Conservation (phyloP, 1,139 yeast genomes). For the Suhomyces maxii region DNA sequence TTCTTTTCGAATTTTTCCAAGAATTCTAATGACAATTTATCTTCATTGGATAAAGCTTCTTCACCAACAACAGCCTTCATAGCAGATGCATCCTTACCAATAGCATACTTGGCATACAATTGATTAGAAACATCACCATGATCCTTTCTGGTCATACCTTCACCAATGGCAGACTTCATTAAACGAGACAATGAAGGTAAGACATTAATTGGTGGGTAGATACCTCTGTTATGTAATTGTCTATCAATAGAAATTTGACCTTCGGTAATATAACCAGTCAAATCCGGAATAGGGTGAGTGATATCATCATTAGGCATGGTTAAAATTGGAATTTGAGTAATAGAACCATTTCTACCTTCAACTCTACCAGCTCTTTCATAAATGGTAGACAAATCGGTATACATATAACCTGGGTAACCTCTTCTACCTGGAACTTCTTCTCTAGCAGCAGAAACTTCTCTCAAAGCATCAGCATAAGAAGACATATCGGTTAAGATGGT, state of each 20-base stretch:
- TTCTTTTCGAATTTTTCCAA: slow-evolving; percentile 96
- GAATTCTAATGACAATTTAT: slow-evolving; percentile 93
- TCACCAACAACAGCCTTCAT: slow-evolving; percentile 99
- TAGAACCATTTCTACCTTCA: slow-evolving; percentile 99
- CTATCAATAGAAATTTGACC: slow-evolving; percentile 98
- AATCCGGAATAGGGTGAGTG: slow-evolving; percentile 99
- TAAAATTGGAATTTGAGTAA: slow-evolving; percentile 96
- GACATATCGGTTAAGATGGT: slow-evolving; percentile 99
- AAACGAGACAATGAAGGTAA: slow-evolving; percentile 95
- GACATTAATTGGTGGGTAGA: slow-evolving; percentile 98
- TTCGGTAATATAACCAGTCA: slow-evolving; percentile 98
- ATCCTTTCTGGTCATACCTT: slow-evolving; percentile 99
- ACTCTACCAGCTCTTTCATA: slow-evolving; percentile 99
- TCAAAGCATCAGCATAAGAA: slow-evolving; percentile 97
- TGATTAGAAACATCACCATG: slow-evolving; percentile 99
- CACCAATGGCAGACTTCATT: slow-evolving; percentile 99
- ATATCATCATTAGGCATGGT: slow-evolving; percentile 99
- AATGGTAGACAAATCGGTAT: slow-evolving; percentile 97
- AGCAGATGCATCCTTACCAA: slow-evolving; percentile 99
- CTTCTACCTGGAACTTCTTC: slow-evolving; percentile 99
- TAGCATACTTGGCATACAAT: slow-evolving; percentile 97
- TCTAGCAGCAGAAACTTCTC: slow-evolving; percentile 99
- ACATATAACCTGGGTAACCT: slow-evolving; percentile 99
- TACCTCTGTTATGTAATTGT: slow-evolving; percentile 92
- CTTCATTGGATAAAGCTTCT: slow-evolving; percentile 97